A percentile compares a stretch with the other conserved stretches of the same genome.
Evolutionary conservation across 331 rosid species (phyloP).

Genomic region (Telfairia occidentalis): DNA sequence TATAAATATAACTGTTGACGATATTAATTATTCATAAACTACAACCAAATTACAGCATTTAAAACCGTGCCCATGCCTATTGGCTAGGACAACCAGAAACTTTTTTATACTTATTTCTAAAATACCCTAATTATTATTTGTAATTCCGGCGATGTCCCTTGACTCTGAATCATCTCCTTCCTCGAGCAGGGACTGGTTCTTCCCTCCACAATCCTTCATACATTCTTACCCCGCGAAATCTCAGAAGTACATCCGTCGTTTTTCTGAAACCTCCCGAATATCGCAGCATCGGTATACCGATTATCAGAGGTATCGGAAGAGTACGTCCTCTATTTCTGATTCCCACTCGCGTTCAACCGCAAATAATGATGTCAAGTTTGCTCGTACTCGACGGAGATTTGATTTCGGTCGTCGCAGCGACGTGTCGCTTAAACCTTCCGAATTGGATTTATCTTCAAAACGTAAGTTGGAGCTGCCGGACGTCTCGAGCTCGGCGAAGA

Average conservation of each 20-base stretch:
- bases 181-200: slow-evolving; percentile 62
- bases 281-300: slow-evolving; percentile 22
- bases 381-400: slow-evolving; percentile 38
- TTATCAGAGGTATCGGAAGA: slow-evolving; percentile 1
- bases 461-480: slow-evolving; percentile 14
- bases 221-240: slow-evolving; percentile 25
- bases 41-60: background rate
- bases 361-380: slow-evolving; percentile 13
- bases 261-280: slow-evolving; percentile 29
- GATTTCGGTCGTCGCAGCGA: slow-evolving; percentile 26
- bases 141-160: slow-evolving; percentile 25
- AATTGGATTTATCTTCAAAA: background rate
- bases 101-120: background rate
- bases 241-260: slow-evolving; percentile 34
- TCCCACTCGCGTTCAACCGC: slow-evolving; percentile 9
- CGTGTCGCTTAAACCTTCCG: background rate
- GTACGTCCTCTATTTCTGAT: background rate
- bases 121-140: background rate
- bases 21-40: background rate
- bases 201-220: slow-evolving; percentile 56
- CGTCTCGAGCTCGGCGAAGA: slow-evolving; percentile 19
- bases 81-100: background rate
- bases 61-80: background rate
- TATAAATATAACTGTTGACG: background rate
- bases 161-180: slow-evolving; percentile 35